Evolutionary conservation across 345 rosid genomes (phyloP).

Genomic region (Lumnitzera littorea): DNA sequence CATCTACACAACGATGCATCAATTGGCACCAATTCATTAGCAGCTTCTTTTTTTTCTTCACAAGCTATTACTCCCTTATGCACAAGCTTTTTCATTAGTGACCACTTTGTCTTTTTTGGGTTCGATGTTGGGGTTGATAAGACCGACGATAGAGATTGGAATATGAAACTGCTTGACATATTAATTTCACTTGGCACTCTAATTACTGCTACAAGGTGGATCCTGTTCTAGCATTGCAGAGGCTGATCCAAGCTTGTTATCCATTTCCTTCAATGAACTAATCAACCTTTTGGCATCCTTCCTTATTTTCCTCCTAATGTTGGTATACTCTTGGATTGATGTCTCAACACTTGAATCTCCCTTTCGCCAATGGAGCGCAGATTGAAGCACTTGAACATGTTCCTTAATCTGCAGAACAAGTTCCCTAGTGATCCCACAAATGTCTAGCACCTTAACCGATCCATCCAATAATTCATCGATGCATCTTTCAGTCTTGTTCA

Average conservation of each 20-base stretch:
- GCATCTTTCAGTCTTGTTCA: slow-evolving; percentile 20
- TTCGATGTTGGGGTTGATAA: no score
- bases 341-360: slow-evolving; percentile 28
- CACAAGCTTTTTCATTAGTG: no score
- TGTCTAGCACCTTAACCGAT: slow-evolving; percentile 51
- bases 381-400: slow-evolving; percentile 45
- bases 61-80: no score
- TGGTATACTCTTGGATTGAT: slow-evolving; percentile 15
- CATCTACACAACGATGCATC: no score
- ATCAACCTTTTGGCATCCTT: slow-evolving; percentile 44
- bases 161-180: no score
- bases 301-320: slow-evolving; percentile 46
- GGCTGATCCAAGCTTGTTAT: slow-evolving; percentile 11
- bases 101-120: no score
- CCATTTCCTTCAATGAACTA: slow-evolving; percentile 40
- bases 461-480: slow-evolving; percentile 49
- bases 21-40: no score
- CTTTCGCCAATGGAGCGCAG: slow-evolving; percentile 52
- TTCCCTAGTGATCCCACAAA: slow-evolving; percentile 50
- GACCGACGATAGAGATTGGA: no score
- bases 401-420: slow-evolving; percentile 40
- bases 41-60: no score
- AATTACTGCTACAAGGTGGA: no score
- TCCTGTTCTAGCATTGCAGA: no score
- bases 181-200: no score